Evolutionary conservation across 306 rosid genomes (phyloP).

Genomic region (Cucumis cinereus): DNA sequence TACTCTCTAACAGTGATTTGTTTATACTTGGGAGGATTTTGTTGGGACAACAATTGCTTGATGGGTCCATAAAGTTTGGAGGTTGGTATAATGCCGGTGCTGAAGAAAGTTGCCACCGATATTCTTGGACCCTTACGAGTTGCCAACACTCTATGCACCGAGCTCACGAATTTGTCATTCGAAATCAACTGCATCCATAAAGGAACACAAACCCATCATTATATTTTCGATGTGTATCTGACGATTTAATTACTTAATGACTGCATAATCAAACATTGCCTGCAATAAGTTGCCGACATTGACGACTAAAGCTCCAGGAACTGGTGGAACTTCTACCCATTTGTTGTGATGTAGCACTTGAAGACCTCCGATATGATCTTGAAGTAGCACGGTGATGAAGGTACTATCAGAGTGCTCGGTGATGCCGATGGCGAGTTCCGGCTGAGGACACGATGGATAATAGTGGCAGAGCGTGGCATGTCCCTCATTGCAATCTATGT

Average conservation of each 20-base stretch:
- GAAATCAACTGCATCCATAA: slow-evolving; percentile 15
- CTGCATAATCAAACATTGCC: slow-evolving; percentile 8
- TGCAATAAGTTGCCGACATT: slow-evolving; percentile 26
- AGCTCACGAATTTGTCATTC: slow-evolving; percentile 18
- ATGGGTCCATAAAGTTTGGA: slow-evolving; percentile 35
- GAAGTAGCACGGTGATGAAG: slow-evolving; percentile 24
- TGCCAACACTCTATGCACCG: slow-evolving; percentile 15
- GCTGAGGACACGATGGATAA: slow-evolving; percentile 34
- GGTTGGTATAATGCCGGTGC: not conserved
- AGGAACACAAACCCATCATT: not conserved
- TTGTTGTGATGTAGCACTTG: slow-evolving; percentile 13
- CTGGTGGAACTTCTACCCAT: slow-evolving; percentile 21
- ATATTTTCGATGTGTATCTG: no score
- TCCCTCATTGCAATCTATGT: slow-evolving; percentile 14
- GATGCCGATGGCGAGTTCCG: slow-evolving; percentile 25
- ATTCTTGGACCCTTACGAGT: slow-evolving; percentile 14
- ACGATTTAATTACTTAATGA: no score
- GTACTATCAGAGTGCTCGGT: slow-evolving; percentile 13
- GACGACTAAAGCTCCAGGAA: slow-evolving; percentile 19
- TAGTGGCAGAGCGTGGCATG: not conserved
- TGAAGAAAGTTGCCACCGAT: slow-evolving; percentile 11
- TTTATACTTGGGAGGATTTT: slow-evolving; percentile 28
- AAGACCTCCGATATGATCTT: slow-evolving; percentile 32
- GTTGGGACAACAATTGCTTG: slow-evolving; percentile 38
- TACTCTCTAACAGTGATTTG: slow-evolving; percentile 18